A percentile compares a stretch with the other conserved stretches of the same genome.
phyloP scores from a whole-genome alignment of 306 rosid species.

The Datisca glomerata region DNA sequence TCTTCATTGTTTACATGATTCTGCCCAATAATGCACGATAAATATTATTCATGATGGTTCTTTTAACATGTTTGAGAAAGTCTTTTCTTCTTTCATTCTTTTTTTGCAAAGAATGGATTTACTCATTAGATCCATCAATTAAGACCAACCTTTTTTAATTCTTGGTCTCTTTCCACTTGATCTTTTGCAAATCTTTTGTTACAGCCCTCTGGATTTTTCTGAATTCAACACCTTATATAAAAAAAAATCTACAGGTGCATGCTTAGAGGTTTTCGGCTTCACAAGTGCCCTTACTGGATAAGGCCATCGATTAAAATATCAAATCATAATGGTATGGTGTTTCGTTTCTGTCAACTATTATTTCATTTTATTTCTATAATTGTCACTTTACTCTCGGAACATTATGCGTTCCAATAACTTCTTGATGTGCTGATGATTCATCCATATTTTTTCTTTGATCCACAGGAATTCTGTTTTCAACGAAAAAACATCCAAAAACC shows the following conservation, averaged over 20 bases:
- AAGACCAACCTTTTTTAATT: no score
- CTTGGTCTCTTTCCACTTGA: no score
- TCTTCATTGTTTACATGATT: no score
- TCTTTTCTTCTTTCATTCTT: constrained; percentile 11
- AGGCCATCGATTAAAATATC: constrained; percentile 80
- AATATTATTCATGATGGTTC: no score
- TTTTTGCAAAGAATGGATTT: no score
- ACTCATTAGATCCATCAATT: no score
- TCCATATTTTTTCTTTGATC: constrained; percentile 9
- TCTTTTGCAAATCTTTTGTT: no score
- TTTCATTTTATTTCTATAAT: background rate
- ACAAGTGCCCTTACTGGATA: constrained; percentile 83
- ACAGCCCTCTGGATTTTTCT: no score
- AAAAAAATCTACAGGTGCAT: constrained; percentile 52
- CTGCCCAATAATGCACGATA: no score
- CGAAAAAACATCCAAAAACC: constrained; percentile 68
- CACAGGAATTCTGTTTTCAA: constrained; percentile 71
- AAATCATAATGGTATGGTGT: constrained; percentile 54
- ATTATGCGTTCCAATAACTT: no score
- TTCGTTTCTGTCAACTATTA: background rate
- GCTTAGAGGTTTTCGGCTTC: constrained; percentile 90
- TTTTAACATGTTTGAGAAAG: no score
- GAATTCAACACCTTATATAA: constrained; percentile 1
- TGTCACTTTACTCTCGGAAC: background rate
- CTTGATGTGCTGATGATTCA: background rate